A percentile compares a stretch with the other conserved stretches of the same genome.
Evolutionary conservation across 2,329 filamentous ascomycete genomes (phyloP).

Genomic region (Clonostachys sp.): DNA sequence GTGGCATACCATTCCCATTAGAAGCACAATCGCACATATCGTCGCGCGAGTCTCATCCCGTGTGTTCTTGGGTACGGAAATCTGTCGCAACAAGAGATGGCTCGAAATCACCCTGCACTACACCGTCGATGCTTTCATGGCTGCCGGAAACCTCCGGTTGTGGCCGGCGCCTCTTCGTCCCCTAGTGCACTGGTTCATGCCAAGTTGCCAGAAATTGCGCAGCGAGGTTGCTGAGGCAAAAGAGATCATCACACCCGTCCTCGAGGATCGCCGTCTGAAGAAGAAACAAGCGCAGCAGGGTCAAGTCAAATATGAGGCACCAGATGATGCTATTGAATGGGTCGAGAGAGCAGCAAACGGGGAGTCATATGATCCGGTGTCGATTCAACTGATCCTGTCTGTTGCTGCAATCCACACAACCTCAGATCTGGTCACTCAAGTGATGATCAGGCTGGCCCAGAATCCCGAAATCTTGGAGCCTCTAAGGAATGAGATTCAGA

Average conservation of each 20-base stretch:
- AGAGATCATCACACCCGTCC: constrained; percentile 23
- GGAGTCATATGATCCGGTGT: constrained; percentile 4
- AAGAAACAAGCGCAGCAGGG: constrained; percentile 14
- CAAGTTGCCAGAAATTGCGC: constrained; percentile 25
- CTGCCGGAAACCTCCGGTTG: constrained; percentile 21
- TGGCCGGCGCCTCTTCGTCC: constrained; percentile 38
- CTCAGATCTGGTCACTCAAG: constrained; percentile 15
- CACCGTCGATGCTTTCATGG: constrained; percentile 31
- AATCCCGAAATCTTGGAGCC: constrained; percentile 25
- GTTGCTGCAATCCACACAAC: constrained; percentile 53
- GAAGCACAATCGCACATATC: constrained; percentile 4
- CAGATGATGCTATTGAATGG: constrained; percentile 48
- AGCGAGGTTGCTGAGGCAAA: constrained; percentile 2
- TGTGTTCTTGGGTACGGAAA: constrained; percentile 26
- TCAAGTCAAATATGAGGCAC: constrained; percentile 26
- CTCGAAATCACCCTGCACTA: constrained; percentile 38
- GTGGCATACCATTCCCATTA: constrained; percentile 6
- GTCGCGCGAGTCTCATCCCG: constrained; percentile 13
- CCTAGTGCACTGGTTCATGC: constrained; percentile 36
- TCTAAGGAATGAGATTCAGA: constrained; percentile 33
- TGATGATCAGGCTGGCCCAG: constrained; percentile 26
- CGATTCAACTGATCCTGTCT: constrained; percentile 14
- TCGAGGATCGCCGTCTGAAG: constrained; percentile 37
- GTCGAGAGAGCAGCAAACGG: constrained; percentile 36
- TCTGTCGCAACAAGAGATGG: constrained; percentile 34